These are phyloP conservation scores for Rhizopus delemar DNA, from an alignment of 371 early-diverging fungal species.

Conservation along the genomic window DNA sequence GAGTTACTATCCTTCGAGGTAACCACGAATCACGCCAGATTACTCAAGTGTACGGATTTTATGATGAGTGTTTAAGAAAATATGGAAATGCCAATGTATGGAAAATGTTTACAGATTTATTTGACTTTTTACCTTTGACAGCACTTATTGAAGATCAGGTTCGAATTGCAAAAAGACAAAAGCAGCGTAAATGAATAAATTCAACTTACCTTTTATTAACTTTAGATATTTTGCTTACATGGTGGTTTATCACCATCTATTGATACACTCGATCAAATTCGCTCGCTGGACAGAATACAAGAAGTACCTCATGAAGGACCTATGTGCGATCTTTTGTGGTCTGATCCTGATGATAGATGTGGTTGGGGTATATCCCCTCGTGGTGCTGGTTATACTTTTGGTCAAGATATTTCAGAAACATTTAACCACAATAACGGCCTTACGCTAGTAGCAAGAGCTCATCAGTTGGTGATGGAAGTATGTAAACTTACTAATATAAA, in stretches of 20 bases:
- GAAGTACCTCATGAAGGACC: constrained; percentile 99
- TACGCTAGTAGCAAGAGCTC: constrained; percentile 93
- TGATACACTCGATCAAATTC: constrained; percentile 95
- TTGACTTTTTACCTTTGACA: constrained; percentile 97
- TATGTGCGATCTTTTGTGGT: constrained; percentile 98
- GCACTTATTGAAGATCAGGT: constrained; percentile 74
- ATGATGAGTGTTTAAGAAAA: constrained; percentile 90
- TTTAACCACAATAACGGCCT: constrained; percentile 97
- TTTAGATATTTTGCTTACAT: constrained; percentile 93
- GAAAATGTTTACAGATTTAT: constrained; percentile 98
- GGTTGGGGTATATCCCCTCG: constrained; percentile 98
- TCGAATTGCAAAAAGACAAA: not conserved
- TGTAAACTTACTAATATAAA: not conserved
- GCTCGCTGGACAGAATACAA: constrained; percentile 95
- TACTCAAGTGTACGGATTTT: constrained; percentile 99
- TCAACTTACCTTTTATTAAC: not conserved
- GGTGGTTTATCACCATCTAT: constrained; percentile 99
- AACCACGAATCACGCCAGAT: constrained; percentile 99
- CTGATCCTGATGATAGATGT: constrained; percentile 98
- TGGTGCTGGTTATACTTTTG: constrained; percentile 99
- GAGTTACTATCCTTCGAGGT: constrained; percentile 96
- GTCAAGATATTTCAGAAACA: constrained; percentile 93
- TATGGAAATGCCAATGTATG: constrained; percentile 98
- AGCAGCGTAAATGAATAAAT: not conserved
- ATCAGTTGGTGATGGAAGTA: constrained; percentile 89